Evolutionary conservation across 2,329 filamentous ascomycete genomes (phyloP).

Genomic region (Botrytis porri): DNA sequence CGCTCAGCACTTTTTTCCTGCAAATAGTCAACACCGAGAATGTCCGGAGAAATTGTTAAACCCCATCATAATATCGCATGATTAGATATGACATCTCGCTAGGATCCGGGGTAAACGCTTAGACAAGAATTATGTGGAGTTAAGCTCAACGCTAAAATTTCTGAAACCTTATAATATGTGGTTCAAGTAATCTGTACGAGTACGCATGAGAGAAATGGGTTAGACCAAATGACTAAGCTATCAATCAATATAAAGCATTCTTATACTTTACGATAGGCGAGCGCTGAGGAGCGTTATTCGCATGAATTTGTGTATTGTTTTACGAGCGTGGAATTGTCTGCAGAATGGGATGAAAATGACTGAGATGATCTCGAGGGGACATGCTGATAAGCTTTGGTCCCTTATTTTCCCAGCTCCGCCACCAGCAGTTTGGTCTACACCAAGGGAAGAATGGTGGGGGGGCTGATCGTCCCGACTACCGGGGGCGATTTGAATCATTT

Average conservation of each 20-base stretch:
- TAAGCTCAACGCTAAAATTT: neutral
- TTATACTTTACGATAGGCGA: neutral
- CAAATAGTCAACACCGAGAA: neutral
- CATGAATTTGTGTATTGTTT: neutral
- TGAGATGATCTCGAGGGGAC: neutral
- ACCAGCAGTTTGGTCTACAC: neutral
- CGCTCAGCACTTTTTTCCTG: neutral
- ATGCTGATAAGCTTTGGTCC: neutral
- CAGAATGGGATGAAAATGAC: neutral
- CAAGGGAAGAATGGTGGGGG: neutral
- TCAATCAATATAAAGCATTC: neutral
- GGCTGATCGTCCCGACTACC: neutral
- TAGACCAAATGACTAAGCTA: too few species aligned
- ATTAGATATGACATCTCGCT: neutral
- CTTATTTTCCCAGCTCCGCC: neutral
- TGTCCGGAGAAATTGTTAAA: neutral
- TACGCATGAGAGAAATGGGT: too few species aligned
- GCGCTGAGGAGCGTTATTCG: fast-evolving
- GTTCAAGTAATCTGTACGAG: neutral
- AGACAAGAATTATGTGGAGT: neutral
- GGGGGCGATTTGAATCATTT: too few species aligned
- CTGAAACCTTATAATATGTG: neutral
- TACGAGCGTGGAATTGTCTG: neutral
- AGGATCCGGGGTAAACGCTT: neutral
- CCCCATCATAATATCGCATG: neutral